Evolutionary conservation across 306 rosid species (phyloP), one percentile per base, ranked within the genome.

Genomic region (Medicago lupulina): DNA sequence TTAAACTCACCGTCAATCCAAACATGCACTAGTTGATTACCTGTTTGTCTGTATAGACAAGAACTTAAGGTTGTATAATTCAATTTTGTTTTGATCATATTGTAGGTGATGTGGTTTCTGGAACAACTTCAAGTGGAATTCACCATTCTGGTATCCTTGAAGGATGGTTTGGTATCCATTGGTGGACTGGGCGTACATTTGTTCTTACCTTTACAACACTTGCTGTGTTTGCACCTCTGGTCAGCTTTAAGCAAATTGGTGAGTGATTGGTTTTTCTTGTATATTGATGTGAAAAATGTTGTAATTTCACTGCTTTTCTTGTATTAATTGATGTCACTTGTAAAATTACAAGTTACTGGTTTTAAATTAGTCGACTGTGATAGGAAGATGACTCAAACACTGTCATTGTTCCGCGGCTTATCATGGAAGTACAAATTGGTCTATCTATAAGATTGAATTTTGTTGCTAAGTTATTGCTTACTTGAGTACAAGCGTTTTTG

Each of bases 31-130:
- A 17, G 70, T 36, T 74, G 16, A 51, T 39, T 41, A 16, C 4
- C 7, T 4, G 17, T 76, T 15, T 21, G 64, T 40, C 54, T 59
- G 14, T 58, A n/a, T 19, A 21, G 14, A 51, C 36, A 40, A 66
- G 63, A 67, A 74, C 21, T 74, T 17, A 60, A 11, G 81, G 2
- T 70, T 82, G 63, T 88, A 41, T 72, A 53, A 82, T 72, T 73
- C 44, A 12, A 63, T 85, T 74, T 43, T 84, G 41, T 69, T 66
- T 72, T 85, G 18, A 76, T 81, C 67, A 51, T 70, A n/a, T 66
- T 75, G 82, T 63, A 93, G 98, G 98, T 70, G 98, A 93, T 77
- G 98, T 93, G 85, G 85, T 93, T 39, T 93, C 98, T 34, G 98
- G 98, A 79, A 93, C 98, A 67, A 77, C 96, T 69, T 86, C 97